These are phyloP conservation scores for Lactarius psammicola DNA, from an alignment of 768 basidiomycete species.

Conservation along the genomic window DNA sequence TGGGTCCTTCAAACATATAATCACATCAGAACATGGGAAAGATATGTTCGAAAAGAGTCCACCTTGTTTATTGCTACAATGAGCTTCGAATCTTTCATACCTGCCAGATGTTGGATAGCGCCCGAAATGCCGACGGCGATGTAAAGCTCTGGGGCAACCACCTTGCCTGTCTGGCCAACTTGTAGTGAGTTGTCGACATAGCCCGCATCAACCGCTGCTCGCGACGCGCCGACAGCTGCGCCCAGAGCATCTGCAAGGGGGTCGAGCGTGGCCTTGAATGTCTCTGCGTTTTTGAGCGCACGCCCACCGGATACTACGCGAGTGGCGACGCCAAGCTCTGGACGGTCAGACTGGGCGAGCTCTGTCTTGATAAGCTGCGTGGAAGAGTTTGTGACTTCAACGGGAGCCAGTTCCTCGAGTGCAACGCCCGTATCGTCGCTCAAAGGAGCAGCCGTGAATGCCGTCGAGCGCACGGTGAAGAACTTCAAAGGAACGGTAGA, in stretches of 20 bases:
- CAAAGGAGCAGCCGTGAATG: conserved; percentile 66
- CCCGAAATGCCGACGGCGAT: conserved; percentile 97
- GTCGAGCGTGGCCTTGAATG: conserved; percentile 81
- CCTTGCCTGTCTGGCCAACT: conserved; percentile 99
- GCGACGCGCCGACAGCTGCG: conserved; percentile 96
- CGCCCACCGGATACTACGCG: conserved; percentile 94
- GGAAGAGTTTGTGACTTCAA: conserved; percentile 54
- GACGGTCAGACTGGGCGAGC: conserved; percentile 86
- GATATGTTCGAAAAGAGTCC: conserved; percentile 25
- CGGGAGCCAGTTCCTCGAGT: conserved; percentile 59
- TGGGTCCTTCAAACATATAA: conserved; percentile 58
- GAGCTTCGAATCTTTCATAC: conserved; percentile 99
- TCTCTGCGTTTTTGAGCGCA: conserved; percentile 91
- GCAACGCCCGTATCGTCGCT: conserved; percentile 56
- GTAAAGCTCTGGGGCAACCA: conserved; percentile 96
- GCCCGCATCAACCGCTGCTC: conserved; percentile 97
- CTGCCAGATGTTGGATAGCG: conserved; percentile 97
- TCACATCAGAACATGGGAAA: background rate
- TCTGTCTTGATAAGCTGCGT: conserved; percentile 70
- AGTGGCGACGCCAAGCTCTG: conserved; percentile 83
- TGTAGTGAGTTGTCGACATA: conserved; percentile 98
- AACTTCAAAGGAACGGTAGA: conserved; percentile 83
- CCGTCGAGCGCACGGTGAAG: conserved; percentile 91
- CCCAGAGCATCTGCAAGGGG: conserved; percentile 92
- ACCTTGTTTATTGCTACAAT: conserved; percentile 99